Evolutionary conservation across 805 yeast genomes (phyloP), one percentile per base, ranked within the genome.

Genomic region (Metschnikowia aberdeeniae): DNA sequence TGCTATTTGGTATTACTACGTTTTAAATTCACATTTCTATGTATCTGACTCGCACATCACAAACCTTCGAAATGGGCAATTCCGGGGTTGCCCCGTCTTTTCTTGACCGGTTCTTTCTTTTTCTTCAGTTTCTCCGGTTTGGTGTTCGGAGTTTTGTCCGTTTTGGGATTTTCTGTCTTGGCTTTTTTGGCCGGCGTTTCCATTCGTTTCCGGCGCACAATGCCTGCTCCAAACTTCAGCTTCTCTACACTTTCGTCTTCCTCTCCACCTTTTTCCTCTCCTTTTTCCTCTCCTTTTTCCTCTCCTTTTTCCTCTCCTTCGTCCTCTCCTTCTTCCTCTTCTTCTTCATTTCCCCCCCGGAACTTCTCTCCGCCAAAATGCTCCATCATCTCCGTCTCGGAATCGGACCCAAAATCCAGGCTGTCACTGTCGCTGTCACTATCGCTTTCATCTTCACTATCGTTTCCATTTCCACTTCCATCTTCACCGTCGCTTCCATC

Each of bases 21-120:
- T 6, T 10, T 11, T 3, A 10, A 5, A 29, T 29, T 12, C 12
- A 29, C 32, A 13, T 29, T 22, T 7, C 8, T 22, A 22, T 7
- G 8, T 22, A 5, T 22, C 8, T 4, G 8, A 3, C 6, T 22
- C 26, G 6, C 26, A 22, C 4, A 11, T 29, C 32, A 29, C 5
- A 29, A 29, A 4, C 74, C 89, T 5, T 82, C 88, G 55, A 84
- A 84, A 52, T 67, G 77, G 4, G 44, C 17, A 6, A 41, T 41
- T 13, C 34, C 34, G n/a, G 20, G 34, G 49, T 77, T 77, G 12
- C 26, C 26, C 26, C 26, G 6, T 22, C 26, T 22, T 52, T 54
- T 55, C 50, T 56, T 60, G 33, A 59, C 55, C 46, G 63, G 55
- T 46, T 66, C 64, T 51, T 70, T 70, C 43, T 66, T 61, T 44